A percentile compares a stretch with the other conserved stretches of the same genome.
phyloP scores from a whole-genome alignment of 208 protist species.

The Trypanosoma grayi region DNA sequence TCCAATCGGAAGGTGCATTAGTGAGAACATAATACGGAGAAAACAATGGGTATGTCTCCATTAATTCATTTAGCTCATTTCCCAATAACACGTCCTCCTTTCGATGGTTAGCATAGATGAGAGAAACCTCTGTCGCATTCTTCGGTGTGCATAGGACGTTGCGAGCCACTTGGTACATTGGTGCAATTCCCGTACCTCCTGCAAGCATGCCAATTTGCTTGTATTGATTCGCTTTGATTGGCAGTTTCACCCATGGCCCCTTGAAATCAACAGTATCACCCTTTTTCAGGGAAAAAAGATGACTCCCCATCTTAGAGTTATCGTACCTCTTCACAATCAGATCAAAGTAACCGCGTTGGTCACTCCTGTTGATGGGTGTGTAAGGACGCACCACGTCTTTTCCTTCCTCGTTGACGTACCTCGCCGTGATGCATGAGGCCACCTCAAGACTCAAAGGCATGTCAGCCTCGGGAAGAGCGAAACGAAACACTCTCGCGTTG shows the following conservation, averaged over 20 bases:
- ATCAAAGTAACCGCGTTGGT: conserved; percentile 89
- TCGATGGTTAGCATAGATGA: conserved; percentile 89
- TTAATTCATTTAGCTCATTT: conserved; percentile 90
- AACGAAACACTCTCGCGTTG: conserved; percentile 87
- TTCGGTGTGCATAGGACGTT: conserved; percentile 74
- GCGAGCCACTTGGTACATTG: conserved; percentile 91
- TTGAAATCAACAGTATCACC: conserved; percentile 91
- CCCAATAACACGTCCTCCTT: conserved; percentile 93
- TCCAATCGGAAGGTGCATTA: conserved; percentile 84
- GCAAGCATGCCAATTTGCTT: conserved; percentile 93
- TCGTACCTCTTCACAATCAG: conserved; percentile 90
- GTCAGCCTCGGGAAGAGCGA: conserved; percentile 80
- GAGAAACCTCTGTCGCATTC: conserved; percentile 83
- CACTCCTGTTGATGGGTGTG: conserved; percentile 75
- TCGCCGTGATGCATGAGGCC: conserved; percentile 71
- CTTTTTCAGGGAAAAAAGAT: conserved; percentile 91
- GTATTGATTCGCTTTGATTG: conserved; percentile 87
- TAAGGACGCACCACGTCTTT: conserved; percentile 86
- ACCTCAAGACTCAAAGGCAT: conserved; percentile 80
- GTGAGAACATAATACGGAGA: conserved; percentile 92
- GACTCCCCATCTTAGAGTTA: conserved; percentile 84
- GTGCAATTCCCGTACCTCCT: conserved; percentile 92
- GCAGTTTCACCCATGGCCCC: conserved; percentile 89
- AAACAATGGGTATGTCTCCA: conserved; percentile 87
- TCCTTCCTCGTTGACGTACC: conserved; percentile 71